Evolutionary conservation across 805 yeast species (phyloP).

Genomic region (Candida chilensis): DNA sequence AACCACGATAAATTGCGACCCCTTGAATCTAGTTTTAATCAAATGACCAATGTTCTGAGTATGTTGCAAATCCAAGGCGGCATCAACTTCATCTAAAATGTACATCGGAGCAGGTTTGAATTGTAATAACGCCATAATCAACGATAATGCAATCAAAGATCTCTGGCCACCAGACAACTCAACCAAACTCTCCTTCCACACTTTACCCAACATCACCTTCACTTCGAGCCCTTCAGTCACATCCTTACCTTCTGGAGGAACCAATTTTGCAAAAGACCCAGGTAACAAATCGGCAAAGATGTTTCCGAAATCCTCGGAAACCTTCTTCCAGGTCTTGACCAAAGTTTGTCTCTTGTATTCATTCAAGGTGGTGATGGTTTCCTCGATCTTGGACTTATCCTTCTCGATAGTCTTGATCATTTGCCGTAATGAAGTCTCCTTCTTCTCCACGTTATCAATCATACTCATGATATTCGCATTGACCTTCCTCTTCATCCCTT

Average conservation of each 20-base stretch:
- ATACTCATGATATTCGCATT: conserved; percentile 82
- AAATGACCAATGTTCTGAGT: conserved; percentile 96
- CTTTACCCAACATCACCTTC: conserved; percentile 78
- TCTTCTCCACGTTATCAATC: conserved; percentile 87
- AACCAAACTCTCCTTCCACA: conserved; percentile 93
- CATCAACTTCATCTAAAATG: conserved; percentile 95
- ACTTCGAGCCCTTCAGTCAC: conserved; percentile 89
- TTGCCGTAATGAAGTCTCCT: conserved; percentile 62
- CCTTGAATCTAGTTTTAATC: conserved; percentile 90
- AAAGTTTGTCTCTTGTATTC: conserved; percentile 80
- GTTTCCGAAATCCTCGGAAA: conserved; percentile 80
- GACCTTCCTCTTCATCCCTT: conserved; percentile 71
- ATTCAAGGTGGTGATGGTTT: conserved; percentile 75
- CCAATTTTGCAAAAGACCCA: conserved; percentile 82
- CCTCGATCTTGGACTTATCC: conserved; percentile 84
- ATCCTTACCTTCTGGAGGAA: conserved; percentile 70
- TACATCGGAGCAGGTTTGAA: conserved; percentile 99
- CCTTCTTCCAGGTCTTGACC: conserved; percentile 78
- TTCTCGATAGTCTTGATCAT: conserved; percentile 84
- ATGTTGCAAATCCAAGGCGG: conserved; percentile 93
- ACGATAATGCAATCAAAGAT: conserved; percentile 84
- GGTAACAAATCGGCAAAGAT: conserved; percentile 87
- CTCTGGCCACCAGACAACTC: conserved; percentile 97
- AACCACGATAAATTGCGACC: conserved; percentile 94
- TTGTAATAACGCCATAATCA: conserved; percentile 85